Conservation (phyloP, 129 eudicot species). For the Rutidosis leptorrhynchoides region DNA sequence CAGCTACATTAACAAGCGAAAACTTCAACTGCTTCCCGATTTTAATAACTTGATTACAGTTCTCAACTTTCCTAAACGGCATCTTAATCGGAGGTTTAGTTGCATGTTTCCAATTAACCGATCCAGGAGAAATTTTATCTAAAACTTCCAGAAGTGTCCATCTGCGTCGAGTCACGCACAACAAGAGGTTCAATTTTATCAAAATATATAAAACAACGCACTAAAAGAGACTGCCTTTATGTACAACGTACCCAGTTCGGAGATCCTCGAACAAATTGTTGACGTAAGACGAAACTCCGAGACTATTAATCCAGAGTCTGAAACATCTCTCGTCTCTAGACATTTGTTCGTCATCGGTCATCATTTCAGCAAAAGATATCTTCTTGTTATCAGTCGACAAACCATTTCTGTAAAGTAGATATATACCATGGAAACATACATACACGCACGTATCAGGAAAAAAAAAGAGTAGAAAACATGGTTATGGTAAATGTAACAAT, state of each 20-base stretch:
- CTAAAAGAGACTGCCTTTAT: constrained; percentile 2
- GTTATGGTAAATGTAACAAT: background rate
- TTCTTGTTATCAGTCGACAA: constrained; percentile 82
- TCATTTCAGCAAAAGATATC: constrained; percentile 93
- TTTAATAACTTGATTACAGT: constrained; percentile 89
- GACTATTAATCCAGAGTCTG: constrained; percentile 91
- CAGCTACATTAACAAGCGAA: constrained; percentile 88
- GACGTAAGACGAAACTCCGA: constrained; percentile 75
- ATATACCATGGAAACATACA: too few species aligned
- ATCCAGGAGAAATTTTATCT: constrained; percentile 80
- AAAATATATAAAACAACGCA: background rate
- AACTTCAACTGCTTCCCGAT: constrained; percentile 84
- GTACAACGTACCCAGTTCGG: constrained; percentile 77
- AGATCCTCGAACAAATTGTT: constrained; percentile 92
- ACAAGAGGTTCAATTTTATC: background rate
- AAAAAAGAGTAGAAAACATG: background rate
- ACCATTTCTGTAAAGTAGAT: constrained; percentile 60
- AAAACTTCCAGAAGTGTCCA: constrained; percentile 88
- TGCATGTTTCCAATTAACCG: constrained; percentile 91
- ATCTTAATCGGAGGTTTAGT: constrained; percentile 93
- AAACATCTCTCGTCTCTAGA: constrained; percentile 97
- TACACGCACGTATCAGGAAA: background rate
- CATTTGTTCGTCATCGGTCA: constrained; percentile 84
- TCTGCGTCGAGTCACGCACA: constrained; percentile 35
- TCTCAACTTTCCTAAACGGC: constrained; percentile 99